Conservation (phyloP, 768 basidiomycete species). For the Nidularia pulvinata region DNA sequence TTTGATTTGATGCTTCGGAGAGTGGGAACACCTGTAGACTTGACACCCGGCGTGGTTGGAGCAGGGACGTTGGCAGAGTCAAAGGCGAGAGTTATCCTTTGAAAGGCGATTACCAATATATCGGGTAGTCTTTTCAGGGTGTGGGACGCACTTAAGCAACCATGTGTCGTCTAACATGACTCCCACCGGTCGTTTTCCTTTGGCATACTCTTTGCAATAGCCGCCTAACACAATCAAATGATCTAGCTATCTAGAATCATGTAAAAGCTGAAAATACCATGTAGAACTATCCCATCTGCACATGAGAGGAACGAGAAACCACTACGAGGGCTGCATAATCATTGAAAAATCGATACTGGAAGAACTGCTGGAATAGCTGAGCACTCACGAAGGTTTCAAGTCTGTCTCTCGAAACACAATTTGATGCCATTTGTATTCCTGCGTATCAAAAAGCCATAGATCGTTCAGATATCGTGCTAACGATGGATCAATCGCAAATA, state of each 20-base stretch:
- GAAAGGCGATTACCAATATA: not conserved
- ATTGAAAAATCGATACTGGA: no score
- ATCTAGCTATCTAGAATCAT: not conserved
- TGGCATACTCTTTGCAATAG: slow-evolving; percentile 88
- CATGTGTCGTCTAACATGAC: slow-evolving; percentile 92
- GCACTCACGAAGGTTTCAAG: slow-evolving; percentile 66
- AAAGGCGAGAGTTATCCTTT: slow-evolving; percentile 17
- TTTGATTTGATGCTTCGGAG: slow-evolving; percentile 18
- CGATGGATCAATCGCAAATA: not conserved
- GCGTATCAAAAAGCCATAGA: slow-evolving; percentile 83
- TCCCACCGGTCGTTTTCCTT: slow-evolving; percentile 84
- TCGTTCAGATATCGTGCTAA: slow-evolving; percentile 82
- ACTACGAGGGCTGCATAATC: slow-evolving; percentile 61
- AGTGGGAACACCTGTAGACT: not conserved
- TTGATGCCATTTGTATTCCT: slow-evolving; percentile 85
- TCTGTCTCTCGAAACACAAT: slow-evolving; percentile 75
- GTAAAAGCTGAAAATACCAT: slow-evolving; percentile 43
- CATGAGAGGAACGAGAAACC: slow-evolving; percentile 86
- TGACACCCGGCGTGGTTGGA: slow-evolving; percentile 1
- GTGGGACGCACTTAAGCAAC: slow-evolving; percentile 64
- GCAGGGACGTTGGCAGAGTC: slow-evolving; percentile 11
- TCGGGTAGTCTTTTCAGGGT: not conserved
- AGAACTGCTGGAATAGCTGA: no score
- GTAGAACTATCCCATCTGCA: slow-evolving; percentile 76
- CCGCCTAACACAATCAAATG: slow-evolving; percentile 65